Evolutionary conservation across 495 filamentous ascomycete species (phyloP).

Genomic region (Tuber melanosporum): DNA sequence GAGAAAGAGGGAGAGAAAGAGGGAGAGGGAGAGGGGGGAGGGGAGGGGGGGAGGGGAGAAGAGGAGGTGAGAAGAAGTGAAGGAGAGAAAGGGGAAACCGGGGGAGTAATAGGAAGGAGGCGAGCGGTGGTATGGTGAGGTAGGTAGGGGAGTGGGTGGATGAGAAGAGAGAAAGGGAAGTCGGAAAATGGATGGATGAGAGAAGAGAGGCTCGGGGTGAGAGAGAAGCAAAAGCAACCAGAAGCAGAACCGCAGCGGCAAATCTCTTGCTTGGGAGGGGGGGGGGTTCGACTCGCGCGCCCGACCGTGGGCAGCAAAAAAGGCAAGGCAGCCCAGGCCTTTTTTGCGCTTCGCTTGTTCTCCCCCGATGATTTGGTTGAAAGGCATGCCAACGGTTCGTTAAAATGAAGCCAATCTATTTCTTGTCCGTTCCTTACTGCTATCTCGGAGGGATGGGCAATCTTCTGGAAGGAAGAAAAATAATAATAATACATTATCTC

Average conservation of each 20-base stretch:
- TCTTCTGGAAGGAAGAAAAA: neutral
- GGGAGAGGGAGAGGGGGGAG: constrained; percentile 11
- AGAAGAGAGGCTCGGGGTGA: neutral
- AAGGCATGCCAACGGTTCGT: neutral
- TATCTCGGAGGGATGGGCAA: neutral
- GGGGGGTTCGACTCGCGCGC: neutral
- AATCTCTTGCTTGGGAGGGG: neutral
- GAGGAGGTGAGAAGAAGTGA: constrained; percentile 20
- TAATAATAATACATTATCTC: neutral
- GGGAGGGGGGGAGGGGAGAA: constrained; percentile 15
- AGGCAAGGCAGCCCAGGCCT: neutral
- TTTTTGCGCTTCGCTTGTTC: neutral
- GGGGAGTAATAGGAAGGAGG: constrained; percentile 2
- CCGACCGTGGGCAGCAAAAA: constrained; percentile 2
- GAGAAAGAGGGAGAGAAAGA: neutral
- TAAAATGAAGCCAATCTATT: constrained; percentile 1
- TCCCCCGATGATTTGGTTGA: neutral
- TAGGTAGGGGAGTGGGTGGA: constrained; percentile 1
- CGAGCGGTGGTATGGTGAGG: neutral
- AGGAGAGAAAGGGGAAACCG: constrained; percentile 20
- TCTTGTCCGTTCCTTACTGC: neutral
- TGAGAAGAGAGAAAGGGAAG: neutral
- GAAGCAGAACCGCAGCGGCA: constrained; percentile 1
- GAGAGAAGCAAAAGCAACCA: neutral
- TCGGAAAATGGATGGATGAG: neutral